These are phyloP conservation scores for Cadophora malorum DNA, from an alignment of 2,329 filamentous ascomycete species.

Conservation along the genomic window DNA sequence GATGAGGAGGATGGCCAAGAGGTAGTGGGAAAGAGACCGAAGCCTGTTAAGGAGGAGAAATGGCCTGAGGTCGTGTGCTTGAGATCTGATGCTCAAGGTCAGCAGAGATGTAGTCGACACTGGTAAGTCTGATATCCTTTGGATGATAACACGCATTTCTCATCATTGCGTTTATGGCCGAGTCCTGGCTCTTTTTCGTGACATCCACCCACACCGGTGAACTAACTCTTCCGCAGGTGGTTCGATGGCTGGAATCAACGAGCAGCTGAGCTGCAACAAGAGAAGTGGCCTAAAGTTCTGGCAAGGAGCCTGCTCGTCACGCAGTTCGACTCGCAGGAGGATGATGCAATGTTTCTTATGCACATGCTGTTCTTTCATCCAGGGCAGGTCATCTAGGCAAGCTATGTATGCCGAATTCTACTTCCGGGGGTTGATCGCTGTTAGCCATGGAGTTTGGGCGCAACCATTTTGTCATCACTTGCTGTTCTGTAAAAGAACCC, in stretches of 20 bases:
- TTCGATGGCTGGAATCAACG: conserved; percentile 25
- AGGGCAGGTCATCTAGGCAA: conserved; percentile 7
- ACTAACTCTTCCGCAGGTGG: conserved; percentile 19
- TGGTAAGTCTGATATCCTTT: neutral
- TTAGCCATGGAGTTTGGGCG: neutral
- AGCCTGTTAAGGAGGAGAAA: neutral
- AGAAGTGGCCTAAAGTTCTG: conserved; percentile 20
- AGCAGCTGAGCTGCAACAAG: neutral
- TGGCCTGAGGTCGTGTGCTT: conserved; percentile 29
- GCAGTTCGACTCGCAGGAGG: conserved; percentile 16
- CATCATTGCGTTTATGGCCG: neutral
- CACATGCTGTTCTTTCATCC: conserved; percentile 22
- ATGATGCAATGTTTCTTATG: conserved; percentile 19
- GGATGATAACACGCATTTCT: neutral
- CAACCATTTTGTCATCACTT: neutral
- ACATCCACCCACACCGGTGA: neutral
- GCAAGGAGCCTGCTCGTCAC: conserved; percentile 13
- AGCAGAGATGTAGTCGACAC: conserved; percentile 23
- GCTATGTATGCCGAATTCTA: neutral
- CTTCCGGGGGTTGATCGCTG: neutral
- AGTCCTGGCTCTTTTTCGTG: no score
- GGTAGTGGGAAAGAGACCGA: neutral
- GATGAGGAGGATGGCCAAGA: neutral
- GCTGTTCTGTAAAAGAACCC: neutral
- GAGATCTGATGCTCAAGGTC: conserved; percentile 3